Conservation (phyloP, 768 basidiomycete genomes). For the Omphalotus guepiniiformis region DNA sequence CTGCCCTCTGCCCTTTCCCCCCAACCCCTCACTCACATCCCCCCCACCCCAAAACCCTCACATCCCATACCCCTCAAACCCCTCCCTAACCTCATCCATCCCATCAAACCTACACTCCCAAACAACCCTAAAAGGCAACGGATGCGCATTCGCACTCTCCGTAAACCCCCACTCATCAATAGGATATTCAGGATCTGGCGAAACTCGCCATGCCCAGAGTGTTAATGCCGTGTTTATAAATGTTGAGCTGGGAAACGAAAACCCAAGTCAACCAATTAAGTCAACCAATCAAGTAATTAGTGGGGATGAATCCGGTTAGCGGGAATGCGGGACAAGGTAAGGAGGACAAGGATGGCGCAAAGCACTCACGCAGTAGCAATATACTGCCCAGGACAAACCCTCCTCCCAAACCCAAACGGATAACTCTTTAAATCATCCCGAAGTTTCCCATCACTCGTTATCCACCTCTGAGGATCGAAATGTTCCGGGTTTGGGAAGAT, state of each 20-base stretch:
- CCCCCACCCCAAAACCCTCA: no score
- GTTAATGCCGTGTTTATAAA: constrained; percentile 63
- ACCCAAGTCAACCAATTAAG: neutral
- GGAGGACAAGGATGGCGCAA: no score
- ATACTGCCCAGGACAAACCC: constrained; percentile 66
- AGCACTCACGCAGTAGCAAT: constrained; percentile 47
- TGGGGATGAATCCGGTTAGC: neutral
- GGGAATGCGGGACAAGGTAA: constrained; percentile 16
- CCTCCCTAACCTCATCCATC: neutral
- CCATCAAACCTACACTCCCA: constrained; percentile 40
- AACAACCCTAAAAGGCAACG: constrained; percentile 52
- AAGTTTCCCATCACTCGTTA: constrained; percentile 39
- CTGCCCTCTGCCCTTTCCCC: no score
- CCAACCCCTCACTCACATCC: no score
- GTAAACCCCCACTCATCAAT: constrained; percentile 62
- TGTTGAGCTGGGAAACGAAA: constrained; percentile 38
- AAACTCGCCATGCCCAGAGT: constrained; percentile 62
- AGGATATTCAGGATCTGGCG: constrained; percentile 43
- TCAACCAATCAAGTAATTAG: neutral
- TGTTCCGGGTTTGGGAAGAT: constrained; percentile 56
- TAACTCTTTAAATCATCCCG: constrained; percentile 51
- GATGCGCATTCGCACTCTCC: constrained; percentile 61
- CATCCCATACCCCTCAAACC: neutral
- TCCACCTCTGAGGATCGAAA: constrained; percentile 59
- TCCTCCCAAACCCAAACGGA: constrained; percentile 56